Conservation (phyloP, 2,329 filamentous ascomycete genomes). For the Trichoderma sp. region DNA sequence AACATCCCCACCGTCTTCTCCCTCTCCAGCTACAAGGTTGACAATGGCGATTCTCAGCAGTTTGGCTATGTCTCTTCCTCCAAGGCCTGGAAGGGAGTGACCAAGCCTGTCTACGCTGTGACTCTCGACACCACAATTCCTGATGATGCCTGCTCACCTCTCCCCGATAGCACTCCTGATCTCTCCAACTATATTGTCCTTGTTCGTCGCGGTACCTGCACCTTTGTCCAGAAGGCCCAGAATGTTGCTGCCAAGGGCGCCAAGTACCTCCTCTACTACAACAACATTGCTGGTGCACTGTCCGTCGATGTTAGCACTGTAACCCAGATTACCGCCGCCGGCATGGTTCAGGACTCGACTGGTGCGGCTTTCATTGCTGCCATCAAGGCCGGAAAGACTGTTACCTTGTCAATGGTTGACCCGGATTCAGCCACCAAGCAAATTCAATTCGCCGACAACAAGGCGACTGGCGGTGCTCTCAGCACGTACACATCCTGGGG, state of each 20-base stretch:
- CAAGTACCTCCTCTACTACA: slow-evolving; percentile 61
- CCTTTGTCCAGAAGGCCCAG: slow-evolving; percentile 52
- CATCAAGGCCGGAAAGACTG: slow-evolving; percentile 43
- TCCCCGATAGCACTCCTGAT: slow-evolving; percentile 54
- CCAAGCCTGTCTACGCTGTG: slow-evolving; percentile 50
- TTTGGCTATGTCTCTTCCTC: slow-evolving; percentile 47
- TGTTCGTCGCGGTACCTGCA: slow-evolving; percentile 57
- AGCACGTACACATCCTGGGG: slow-evolving; percentile 59
- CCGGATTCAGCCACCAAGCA: slow-evolving; percentile 34
- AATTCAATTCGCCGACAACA: slow-evolving; percentile 35
- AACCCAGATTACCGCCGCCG: slow-evolving; percentile 36
- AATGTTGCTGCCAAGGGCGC: slow-evolving; percentile 56
- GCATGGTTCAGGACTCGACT: slow-evolving; percentile 41
- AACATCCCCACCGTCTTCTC: slow-evolving; percentile 39
- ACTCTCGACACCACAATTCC: slow-evolving; percentile 48
- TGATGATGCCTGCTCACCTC: slow-evolving; percentile 51
- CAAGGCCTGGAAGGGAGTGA: slow-evolving; percentile 32
- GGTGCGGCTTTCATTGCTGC: slow-evolving; percentile 45
- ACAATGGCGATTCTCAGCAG: slow-evolving; percentile 32
- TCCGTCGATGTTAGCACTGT: slow-evolving; percentile 33
- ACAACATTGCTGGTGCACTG: slow-evolving; percentile 44
- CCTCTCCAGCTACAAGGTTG: slow-evolving; percentile 37
- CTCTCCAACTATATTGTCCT: slow-evolving; percentile 58
- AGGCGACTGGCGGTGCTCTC: slow-evolving; percentile 48
- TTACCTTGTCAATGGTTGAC: slow-evolving; percentile 46